These are phyloP conservation scores for Thelonectria blattea DNA, from an alignment of 2,329 filamentous ascomycete genomes.

Conservation along the genomic window DNA sequence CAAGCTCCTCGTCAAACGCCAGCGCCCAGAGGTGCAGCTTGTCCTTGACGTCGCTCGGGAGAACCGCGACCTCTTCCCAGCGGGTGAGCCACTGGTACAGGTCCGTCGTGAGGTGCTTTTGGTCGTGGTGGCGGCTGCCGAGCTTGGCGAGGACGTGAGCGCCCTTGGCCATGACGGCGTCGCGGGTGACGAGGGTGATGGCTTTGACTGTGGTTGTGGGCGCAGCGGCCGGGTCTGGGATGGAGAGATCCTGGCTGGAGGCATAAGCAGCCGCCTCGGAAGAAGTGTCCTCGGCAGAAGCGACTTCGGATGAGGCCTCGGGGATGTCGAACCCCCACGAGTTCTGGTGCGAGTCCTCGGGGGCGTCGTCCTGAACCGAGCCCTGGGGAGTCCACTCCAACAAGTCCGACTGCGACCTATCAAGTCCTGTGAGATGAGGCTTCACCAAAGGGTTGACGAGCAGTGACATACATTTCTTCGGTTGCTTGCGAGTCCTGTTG, in stretches of 20 bases:
- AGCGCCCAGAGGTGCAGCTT: not conserved
- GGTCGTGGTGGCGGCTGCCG: not conserved
- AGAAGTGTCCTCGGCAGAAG: too few species aligned
- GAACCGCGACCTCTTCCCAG: not conserved
- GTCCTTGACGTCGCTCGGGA: not conserved
- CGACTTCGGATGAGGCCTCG: too few species aligned
- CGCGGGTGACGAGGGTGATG: not conserved
- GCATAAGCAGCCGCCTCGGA: too few species aligned
- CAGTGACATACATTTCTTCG: too few species aligned
- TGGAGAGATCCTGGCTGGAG: not conserved
- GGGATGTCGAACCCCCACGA: too few species aligned
- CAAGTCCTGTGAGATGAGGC: too few species aligned
- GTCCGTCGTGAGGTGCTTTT: not conserved
- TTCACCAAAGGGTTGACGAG: too few species aligned
- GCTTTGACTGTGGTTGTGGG: not conserved
- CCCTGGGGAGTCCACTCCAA: too few species aligned
- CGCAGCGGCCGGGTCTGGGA: not conserved
- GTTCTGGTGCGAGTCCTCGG: too few species aligned
- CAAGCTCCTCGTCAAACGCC: not conserved
- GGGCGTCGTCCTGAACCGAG: too few species aligned
- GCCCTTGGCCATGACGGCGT: not conserved
- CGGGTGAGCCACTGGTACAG: not conserved
- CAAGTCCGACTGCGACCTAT: too few species aligned
- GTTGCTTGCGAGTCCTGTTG: too few species aligned
- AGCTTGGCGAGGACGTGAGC: not conserved